These are phyloP conservation scores for Leccinum olivaceopallidum DNA, from an alignment of 768 basidiomycete genomes.

Conservation along the genomic window DNA sequence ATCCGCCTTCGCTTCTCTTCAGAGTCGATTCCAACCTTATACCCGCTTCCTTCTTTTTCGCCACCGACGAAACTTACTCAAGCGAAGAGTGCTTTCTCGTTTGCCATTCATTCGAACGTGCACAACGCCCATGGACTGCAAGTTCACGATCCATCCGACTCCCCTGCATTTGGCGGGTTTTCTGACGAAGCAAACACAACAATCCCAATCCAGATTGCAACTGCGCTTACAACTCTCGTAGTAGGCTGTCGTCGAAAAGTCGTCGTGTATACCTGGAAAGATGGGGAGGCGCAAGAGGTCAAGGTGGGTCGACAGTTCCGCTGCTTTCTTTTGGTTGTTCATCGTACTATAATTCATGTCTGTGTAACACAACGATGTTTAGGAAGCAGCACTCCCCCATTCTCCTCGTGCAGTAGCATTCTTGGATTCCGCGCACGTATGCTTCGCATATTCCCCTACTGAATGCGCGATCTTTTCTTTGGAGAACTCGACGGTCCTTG, in stretches of 20 bases:
- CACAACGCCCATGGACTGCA: constrained; percentile 40
- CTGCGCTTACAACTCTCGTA: constrained; percentile 71
- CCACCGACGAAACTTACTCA: constrained; percentile 73
- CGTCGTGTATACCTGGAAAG: constrained; percentile 84
- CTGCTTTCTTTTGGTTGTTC: not conserved
- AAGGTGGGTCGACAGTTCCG: constrained; percentile 48
- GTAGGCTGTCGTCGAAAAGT: constrained; percentile 86
- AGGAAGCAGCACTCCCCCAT: constrained; percentile 87
- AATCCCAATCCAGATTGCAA: constrained; percentile 52
- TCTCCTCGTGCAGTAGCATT: constrained; percentile 87
- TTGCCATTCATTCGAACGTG: constrained; percentile 69
- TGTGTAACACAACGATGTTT: not conserved
- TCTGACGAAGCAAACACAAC: constrained; percentile 7
- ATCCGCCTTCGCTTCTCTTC: constrained; percentile 3
- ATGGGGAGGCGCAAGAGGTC: constrained; percentile 73
- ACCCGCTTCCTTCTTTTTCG: constrained; percentile 70
- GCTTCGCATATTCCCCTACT: constrained; percentile 79
- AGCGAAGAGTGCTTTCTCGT: constrained; percentile 81
- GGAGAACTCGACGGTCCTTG: constrained; percentile 53
- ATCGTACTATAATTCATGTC: not conserved
- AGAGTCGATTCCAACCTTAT: constrained; percentile 78
- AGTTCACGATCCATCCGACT: constrained; percentile 15
- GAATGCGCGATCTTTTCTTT: constrained; percentile 67
- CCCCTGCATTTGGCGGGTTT: constrained; percentile 12
- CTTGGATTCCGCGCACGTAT: constrained; percentile 56